Evolutionary conservation across 2,329 filamentous ascomycete species (phyloP), one percentile per base, ranked within the genome.

Genomic region (Phialophora verrucosa): DNA sequence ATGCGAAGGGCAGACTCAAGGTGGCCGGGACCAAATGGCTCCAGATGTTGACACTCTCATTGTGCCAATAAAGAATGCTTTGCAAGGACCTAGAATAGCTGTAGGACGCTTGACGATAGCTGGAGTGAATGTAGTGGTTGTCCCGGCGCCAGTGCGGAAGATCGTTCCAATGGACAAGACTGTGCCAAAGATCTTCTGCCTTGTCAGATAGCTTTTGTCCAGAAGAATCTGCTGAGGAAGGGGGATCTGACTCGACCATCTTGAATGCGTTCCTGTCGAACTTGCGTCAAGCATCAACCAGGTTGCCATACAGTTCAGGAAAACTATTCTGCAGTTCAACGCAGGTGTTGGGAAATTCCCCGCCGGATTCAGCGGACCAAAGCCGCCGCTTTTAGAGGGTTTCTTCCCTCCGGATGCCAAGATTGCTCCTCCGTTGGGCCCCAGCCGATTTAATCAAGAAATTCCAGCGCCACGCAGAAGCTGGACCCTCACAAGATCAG

Each of bases 21-120:
- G 90, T 59, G 11, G 89, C 86, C 7, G 92, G 92, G 49, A 92
- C 73, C 12, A 91, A 82, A 76, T 92, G 90, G 2, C 87, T 84
- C 76, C 89, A 91, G 73, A 91, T 91, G 76, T 92, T 92, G 56
- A 91, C 85, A 5, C 85, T 85, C 75, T 89, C 86, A 75, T 89
- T 91, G 78, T 91, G 88, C 14, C 91, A 73, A 76, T 90, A 88
- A 60, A 81, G 77, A 17, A 91, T 79, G 42, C 84, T 88, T 47
- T 82, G 78, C 65, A 86, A 81, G 23, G 87, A 90, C 63, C 80
- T 82, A 14, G 75, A 65, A 76, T 87, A 90, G 0, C 88, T 90
- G 63, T 83, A 83, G 1, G 87, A 88, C 25, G 82, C 82, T 1
- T 86, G 85, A 51, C 89, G 85, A 77, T 91, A 92, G 68, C 88